These are phyloP conservation scores for Lactarius psammicola DNA, from an alignment of 768 basidiomycete species.

Conservation along the genomic window DNA sequence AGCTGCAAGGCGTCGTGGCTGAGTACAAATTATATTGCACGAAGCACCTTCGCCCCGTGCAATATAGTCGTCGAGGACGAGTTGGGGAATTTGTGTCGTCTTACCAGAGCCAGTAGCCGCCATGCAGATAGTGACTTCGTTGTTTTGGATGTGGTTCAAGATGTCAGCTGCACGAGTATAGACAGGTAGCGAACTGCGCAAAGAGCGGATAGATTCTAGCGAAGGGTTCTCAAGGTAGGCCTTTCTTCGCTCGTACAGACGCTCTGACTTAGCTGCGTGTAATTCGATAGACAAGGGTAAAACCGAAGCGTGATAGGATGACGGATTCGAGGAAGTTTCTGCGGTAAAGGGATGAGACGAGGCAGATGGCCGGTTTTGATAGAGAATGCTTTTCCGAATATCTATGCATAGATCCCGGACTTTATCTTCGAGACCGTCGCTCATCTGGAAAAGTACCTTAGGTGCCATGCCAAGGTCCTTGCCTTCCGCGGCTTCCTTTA, in stretches of 20 bases:
- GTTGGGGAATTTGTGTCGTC: conserved; percentile 92
- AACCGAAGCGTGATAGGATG: conserved; percentile 32
- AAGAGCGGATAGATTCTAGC: conserved; percentile 63
- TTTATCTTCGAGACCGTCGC: conserved; percentile 60
- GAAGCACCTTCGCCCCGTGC: conserved; percentile 71
- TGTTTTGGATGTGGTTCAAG: conserved; percentile 61
- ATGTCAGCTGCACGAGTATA: conserved; percentile 65
- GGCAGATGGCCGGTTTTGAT: conserved; percentile 55
- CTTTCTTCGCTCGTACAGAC: conserved; percentile 52
- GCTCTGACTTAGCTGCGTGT: conserved; percentile 53
- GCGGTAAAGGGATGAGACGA: conserved; percentile 10
- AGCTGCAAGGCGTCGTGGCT: conserved; percentile 88
- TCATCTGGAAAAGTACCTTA: conserved; percentile 63
- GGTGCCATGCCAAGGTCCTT: conserved; percentile 71
- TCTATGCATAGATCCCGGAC: conserved; percentile 70
- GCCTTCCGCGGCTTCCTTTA: conserved; percentile 58
- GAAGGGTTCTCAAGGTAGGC: conserved; percentile 59
- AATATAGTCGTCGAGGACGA: conserved; percentile 84
- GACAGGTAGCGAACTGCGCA: conserved; percentile 72
- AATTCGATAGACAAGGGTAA: conserved; percentile 32
- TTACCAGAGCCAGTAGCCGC: conserved; percentile 91
- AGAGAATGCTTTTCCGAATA: conserved; percentile 61
- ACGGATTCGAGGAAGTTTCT: conserved; percentile 18
- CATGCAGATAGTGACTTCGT: conserved; percentile 88
- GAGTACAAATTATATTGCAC: conserved; percentile 92